A percentile compares a stretch with the other conserved stretches of the same genome.
Conservation (phyloP, 805 yeast species). For the Yamadazyma akitaensis region DNA sequence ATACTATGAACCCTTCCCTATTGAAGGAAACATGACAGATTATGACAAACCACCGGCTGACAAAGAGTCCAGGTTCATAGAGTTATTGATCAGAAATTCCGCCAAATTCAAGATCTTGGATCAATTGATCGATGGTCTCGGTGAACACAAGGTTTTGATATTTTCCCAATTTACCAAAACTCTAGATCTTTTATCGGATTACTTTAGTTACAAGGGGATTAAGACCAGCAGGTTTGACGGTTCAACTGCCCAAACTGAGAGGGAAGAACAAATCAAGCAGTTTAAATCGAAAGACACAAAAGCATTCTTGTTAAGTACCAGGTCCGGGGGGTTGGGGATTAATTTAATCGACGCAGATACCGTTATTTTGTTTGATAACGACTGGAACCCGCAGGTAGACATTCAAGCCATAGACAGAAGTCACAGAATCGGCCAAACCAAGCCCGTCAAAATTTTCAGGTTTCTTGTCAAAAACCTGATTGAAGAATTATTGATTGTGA, state of each 20-base stretch:
- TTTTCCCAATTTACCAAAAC: constrained; percentile 84
- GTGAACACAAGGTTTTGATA: constrained; percentile 67
- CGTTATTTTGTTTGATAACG: constrained; percentile 86
- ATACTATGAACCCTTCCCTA: constrained; percentile 68
- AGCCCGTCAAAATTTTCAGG: constrained; percentile 80
- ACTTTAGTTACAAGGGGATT: constrained; percentile 51
- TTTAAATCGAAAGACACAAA: constrained; percentile 36
- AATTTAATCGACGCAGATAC: constrained; percentile 86
- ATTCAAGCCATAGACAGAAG: constrained; percentile 95
- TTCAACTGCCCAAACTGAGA: constrained; percentile 55
- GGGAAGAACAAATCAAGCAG: constrained; percentile 58
- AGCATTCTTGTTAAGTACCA: constrained; percentile 76
- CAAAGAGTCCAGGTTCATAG: constrained; percentile 27
- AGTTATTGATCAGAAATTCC: constrained; percentile 47
- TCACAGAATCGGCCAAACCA: constrained; percentile 87
- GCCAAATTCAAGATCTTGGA: constrained; percentile 72
- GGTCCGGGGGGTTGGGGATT: constrained; percentile 94
- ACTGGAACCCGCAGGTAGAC: constrained; percentile 98
- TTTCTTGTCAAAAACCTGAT: constrained; percentile 74
- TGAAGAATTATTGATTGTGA: constrained; percentile 76
- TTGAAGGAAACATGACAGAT: constrained; percentile 34
- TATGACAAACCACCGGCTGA: constrained; percentile 11
- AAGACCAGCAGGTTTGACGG: constrained; percentile 73
- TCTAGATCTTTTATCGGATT: constrained; percentile 79
- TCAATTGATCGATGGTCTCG: constrained; percentile 53